phyloP scores from a whole-genome alignment of 2,329 filamentous ascomycete genomes.

The Colletotrichum echinochloae region DNA sequence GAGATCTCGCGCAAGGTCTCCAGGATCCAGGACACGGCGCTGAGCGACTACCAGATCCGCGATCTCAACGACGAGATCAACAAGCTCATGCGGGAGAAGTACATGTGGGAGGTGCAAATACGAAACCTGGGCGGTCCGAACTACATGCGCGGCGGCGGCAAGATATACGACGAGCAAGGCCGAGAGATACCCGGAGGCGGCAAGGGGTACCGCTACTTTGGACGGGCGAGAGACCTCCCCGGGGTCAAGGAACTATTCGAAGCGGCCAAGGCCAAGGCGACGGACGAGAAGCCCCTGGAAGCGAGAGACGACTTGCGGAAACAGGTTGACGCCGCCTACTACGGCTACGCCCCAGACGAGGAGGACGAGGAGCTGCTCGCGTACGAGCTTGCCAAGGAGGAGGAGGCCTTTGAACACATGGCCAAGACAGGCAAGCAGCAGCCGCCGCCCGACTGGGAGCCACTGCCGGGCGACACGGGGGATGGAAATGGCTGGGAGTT shows the following conservation, averaged over 20 bases:
- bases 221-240: constrained; percentile 87
- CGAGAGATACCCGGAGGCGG: constrained; percentile 79
- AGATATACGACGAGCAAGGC: constrained; percentile 80
- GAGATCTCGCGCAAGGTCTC: constrained; percentile 97
- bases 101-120: constrained; percentile 99
- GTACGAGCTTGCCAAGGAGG: constrained; percentile 87
- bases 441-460: constrained; percentile 79
- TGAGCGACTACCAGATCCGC: constrained; percentile 97
- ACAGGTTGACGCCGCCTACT: constrained; percentile 93
- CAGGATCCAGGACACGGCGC: constrained; percentile 88
- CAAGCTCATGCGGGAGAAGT: constrained; percentile 98
- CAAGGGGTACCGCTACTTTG: constrained; percentile 95
- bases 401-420: constrained; percentile 80
- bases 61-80: constrained; percentile 99
- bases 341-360: constrained; percentile 93
- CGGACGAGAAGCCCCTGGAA: constrained; percentile 73
- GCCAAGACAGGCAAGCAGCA: constrained; percentile 67
- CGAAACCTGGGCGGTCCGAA: constrained; percentile 96
- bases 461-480: constrained; percentile 86
- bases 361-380: constrained; percentile 84
- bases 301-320: constrained; percentile 76
- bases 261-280: constrained; percentile 68
- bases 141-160: constrained; percentile 83
- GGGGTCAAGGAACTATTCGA: constrained; percentile 98
- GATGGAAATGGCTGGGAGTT: constrained; percentile 86